Evolutionary conservation across 768 basidiomycete genomes (phyloP).

Genomic region (Boletus rufocinnamomeus): DNA sequence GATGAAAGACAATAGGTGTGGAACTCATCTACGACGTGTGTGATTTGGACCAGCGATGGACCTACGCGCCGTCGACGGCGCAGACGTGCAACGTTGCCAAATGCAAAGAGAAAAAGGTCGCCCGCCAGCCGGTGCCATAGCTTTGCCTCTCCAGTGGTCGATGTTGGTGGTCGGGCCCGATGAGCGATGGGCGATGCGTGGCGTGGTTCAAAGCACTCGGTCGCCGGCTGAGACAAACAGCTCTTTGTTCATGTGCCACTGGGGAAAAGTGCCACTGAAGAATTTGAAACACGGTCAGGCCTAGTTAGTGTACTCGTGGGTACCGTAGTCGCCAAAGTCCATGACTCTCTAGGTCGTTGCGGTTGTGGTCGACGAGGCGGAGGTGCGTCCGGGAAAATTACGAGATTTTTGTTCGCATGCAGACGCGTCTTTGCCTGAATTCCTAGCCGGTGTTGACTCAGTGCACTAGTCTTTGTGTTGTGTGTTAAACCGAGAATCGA

Average conservation of each 20-base stretch:
- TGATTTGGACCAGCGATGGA: background rate
- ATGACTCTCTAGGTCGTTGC: background rate
- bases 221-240: background rate
- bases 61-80: background rate
- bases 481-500: too few relatives aligned
- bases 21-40: slow-evolving; percentile 1
- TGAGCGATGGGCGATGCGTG: background rate
- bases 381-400: background rate
- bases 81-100: background rate
- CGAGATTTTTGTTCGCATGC: background rate
- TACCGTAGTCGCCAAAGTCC: background rate
- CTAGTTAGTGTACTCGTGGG: background rate
- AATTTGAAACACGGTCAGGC: background rate
- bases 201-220: slow-evolving; percentile 2
- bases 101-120: background rate
- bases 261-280: background rate
- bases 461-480: too few relatives aligned
- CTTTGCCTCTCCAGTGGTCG: background rate
- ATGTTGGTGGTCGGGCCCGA: background rate
- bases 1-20: slow-evolving; percentile 11
- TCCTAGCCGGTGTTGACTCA: too few relatives aligned
- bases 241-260: background rate
- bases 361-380: background rate
- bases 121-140: background rate
- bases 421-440: background rate